A percentile compares a stretch with the other conserved stretches of the same genome.
phyloP scores from a whole-genome alignment of 2,329 filamentous ascomycete species.

The Mariannaea sp. region DNA sequence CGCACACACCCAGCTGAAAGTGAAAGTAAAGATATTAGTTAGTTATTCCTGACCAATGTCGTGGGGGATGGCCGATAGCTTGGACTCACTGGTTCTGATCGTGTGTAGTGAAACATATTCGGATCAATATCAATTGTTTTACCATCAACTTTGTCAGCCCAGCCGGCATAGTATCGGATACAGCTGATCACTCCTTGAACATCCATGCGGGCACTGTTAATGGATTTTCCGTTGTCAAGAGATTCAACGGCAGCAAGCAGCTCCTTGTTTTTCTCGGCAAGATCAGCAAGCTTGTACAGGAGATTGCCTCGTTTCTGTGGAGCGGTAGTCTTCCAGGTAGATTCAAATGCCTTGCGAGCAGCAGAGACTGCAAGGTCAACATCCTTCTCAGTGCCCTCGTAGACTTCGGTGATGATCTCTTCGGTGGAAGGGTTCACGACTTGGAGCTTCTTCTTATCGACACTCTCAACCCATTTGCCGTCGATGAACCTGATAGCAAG shows the following conservation, averaged over 20 bases:
- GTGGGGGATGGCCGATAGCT: too few species aligned
- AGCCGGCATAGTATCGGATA: constrained; percentile 69
- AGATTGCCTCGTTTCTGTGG: constrained; percentile 70
- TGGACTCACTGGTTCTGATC: constrained; percentile 65
- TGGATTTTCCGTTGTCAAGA: constrained; percentile 78
- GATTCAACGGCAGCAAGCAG: constrained; percentile 77
- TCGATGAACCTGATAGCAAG: constrained; percentile 73
- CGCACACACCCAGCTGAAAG: not conserved
- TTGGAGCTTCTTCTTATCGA: constrained; percentile 87
- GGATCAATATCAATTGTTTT: constrained; percentile 75
- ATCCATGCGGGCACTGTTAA: constrained; percentile 72
- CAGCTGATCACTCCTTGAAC: constrained; percentile 65
- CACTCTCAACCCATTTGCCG: constrained; percentile 78
- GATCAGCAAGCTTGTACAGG: constrained; percentile 72
- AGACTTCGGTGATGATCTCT: constrained; percentile 78
- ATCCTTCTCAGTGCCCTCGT: constrained; percentile 85
- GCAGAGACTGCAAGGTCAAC: constrained; percentile 74
- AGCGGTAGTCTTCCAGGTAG: constrained; percentile 65
- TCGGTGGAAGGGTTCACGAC: constrained; percentile 86
- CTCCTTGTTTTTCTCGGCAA: constrained; percentile 74
- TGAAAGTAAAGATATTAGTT: not conserved
- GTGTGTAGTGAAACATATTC: constrained; percentile 76
- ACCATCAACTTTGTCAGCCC: constrained; percentile 83
- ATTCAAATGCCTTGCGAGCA: constrained; percentile 78
- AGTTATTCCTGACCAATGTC: too few species aligned